These are phyloP conservation scores for Plasmodium blacklocki DNA, from an alignment of 169 alveolate species.

Conservation along the genomic window DNA sequence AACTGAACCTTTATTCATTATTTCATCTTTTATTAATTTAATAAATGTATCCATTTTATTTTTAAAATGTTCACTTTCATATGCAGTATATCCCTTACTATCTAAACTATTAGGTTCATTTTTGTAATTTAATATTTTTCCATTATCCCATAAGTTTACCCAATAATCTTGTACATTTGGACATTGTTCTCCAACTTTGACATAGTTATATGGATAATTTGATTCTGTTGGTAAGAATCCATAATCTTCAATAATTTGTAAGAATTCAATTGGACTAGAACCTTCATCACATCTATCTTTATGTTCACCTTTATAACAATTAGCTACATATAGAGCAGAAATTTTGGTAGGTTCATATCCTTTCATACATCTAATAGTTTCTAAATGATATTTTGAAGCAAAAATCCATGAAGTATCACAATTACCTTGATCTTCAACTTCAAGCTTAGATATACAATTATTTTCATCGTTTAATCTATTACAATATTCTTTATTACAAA, in stretches of 20 bases:
- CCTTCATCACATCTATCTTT: neutral
- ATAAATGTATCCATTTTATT: constrained; percentile 27
- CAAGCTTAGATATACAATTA: neutral
- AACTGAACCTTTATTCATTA: constrained; percentile 64
- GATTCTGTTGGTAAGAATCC: neutral
- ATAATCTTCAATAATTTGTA: neutral
- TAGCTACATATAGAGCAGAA: constrained; percentile 7
- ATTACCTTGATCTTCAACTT: constrained; percentile 9
- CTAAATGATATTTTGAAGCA: constrained; percentile 6
- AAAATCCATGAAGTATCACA: constrained; percentile 13
- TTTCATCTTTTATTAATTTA: constrained; percentile 26
- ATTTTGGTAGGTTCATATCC: neutral
- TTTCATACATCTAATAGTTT: constrained; percentile 15
- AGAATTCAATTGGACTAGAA: neutral
- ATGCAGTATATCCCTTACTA: neutral
- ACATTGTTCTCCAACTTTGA: constrained; percentile 4
- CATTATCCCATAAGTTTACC: neutral
- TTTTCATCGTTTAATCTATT: neutral
- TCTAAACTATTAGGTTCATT: neutral
- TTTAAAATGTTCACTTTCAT: neutral
- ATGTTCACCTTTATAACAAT: neutral
- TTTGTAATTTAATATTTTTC: neutral
- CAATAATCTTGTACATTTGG: neutral
- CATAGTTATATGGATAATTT: neutral
- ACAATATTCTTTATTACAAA: constrained; percentile 9